phyloP scores from a whole-genome alignment of 495 filamentous ascomycete species.

The Podospora comata region DNA sequence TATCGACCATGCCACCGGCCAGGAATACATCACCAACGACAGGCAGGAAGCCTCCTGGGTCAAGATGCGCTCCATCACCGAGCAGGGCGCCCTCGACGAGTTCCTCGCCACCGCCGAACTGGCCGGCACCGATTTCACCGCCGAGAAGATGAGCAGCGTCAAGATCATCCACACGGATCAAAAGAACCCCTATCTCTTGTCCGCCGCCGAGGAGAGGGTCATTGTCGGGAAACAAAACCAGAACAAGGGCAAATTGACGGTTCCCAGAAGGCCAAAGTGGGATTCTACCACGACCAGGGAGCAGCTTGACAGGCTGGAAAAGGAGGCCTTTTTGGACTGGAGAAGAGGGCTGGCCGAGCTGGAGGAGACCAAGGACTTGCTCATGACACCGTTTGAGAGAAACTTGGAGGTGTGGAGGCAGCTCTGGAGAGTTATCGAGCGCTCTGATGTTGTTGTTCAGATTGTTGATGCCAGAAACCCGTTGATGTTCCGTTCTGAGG shows the following conservation, averaged over 20 bases:
- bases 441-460: constrained; percentile 93
- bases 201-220: constrained; percentile 76
- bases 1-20: constrained; percentile 58
- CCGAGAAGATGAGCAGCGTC: constrained; percentile 97
- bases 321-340: constrained; percentile 82
- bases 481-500: constrained; percentile 87
- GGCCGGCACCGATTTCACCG: constrained; percentile 96
- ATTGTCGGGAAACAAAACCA: constrained; percentile 75
- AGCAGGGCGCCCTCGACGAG: constrained; percentile 90
- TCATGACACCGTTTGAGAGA: constrained; percentile 98
- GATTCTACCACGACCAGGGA: constrained; percentile 75
- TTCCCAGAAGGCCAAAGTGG: constrained; percentile 88
- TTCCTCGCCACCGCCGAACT: constrained; percentile 78
- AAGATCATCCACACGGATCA: constrained; percentile 97
- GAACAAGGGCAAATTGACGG: constrained; percentile 74
- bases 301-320: constrained; percentile 76
- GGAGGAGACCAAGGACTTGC: constrained; percentile 84
- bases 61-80: constrained; percentile 98
- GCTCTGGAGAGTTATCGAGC: constrained; percentile 96
- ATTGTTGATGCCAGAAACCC: constrained; percentile 98
- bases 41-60: constrained; percentile 77
- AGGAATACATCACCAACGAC: constrained; percentile 68
- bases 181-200: constrained; percentile 90
- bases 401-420: constrained; percentile 99
- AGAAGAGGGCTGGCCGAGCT: constrained; percentile 85